Evolutionary conservation across 129 eudicot species (phyloP), one percentile per base, ranked within the genome.

Genomic region (Flaveria ramosissima): DNA sequence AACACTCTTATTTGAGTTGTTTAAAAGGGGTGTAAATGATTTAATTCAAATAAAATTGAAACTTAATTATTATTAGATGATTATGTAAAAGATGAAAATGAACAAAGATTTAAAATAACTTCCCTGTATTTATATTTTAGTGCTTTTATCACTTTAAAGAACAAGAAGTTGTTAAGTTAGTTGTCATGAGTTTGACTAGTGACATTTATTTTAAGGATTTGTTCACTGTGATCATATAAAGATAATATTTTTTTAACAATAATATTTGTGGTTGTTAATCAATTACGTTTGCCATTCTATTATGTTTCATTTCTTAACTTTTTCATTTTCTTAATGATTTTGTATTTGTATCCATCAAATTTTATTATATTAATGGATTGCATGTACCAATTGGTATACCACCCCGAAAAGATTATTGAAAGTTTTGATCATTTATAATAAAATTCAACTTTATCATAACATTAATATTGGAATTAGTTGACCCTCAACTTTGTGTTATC

Each of bases 221-320:
- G 45, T 36, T 36, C 41, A 36, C 7, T 36, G 62, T 26, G 19
- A 27, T 26, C 17, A 61, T 61, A 61, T 62, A 41, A 62, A 62
- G 43, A 62, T 62, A 27, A 62, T 62, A 26, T 70, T 48, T 70
- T 70, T 48, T 61, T 15, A 24, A 50, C 26, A 50, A 50, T 70
- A 70, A 50, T 36, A 36, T 36, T 48, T 70, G 62, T 24, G 74
- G 75, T 70, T 48, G 75, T 24, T 70, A 50, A 48, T 70, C 57
- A 23, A 48, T 48, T 47, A 48, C 43, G 62, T 70, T 30, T 70
- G 41, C 62, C 61, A n/a, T 70, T 47, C 9, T 48, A 47, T 70
- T 70, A 17, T 68, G 12, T 68, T 43, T 69, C 47, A 47, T 21
- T 69, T 59, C 23, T 59, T 10, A 59, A 59, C 65, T n/a, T n/a